Conservation (phyloP, 495 filamentous ascomycete genomes). For the Cudoniella acicularis region DNA sequence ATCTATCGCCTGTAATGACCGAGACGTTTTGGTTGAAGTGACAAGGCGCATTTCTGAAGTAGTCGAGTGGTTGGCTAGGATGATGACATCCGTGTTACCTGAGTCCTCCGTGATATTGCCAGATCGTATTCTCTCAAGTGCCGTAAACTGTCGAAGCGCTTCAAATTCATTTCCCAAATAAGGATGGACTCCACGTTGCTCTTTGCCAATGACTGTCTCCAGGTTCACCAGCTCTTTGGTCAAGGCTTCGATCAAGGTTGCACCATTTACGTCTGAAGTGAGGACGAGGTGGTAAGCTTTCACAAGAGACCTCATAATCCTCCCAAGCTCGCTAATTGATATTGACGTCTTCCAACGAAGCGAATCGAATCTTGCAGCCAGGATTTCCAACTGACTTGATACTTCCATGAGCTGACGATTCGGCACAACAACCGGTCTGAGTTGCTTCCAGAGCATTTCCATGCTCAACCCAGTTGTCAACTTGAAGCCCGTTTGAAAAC, state of each 20-base stretch:
- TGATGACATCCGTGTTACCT: slow-evolving; percentile 25
- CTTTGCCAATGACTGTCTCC: slow-evolving; percentile 38
- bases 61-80: slow-evolving; percentile 45
- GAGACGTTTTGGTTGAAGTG: slow-evolving; percentile 32
- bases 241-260: slow-evolving; percentile 45
- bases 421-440: slow-evolving; percentile 54
- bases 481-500: slow-evolving; percentile 48
- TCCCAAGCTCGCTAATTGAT: slow-evolving; percentile 38
- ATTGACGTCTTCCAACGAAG: slow-evolving; percentile 48
- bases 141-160: slow-evolving; percentile 59
- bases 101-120: slow-evolving; percentile 4
- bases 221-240: slow-evolving; percentile 55
- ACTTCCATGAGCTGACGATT: slow-evolving; percentile 42
- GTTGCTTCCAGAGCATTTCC: slow-evolving; percentile 74
- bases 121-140: slow-evolving; percentile 33
- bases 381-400: slow-evolving; percentile 55
- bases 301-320: slow-evolving; percentile 47
- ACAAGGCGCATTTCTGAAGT: slow-evolving; percentile 39
- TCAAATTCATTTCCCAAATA: slow-evolving; percentile 64
- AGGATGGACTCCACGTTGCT: slow-evolving; percentile 38
- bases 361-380: slow-evolving; percentile 72
- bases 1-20: slow-evolving; percentile 38
- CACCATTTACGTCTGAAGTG: slow-evolving; percentile 37
- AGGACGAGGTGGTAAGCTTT: slow-evolving; percentile 47
- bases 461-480: slow-evolving; percentile 76